These are phyloP conservation scores for Aspergillus sp. DNA, from an alignment of 2,329 filamentous ascomycete genomes.

Conservation along the genomic window DNA sequence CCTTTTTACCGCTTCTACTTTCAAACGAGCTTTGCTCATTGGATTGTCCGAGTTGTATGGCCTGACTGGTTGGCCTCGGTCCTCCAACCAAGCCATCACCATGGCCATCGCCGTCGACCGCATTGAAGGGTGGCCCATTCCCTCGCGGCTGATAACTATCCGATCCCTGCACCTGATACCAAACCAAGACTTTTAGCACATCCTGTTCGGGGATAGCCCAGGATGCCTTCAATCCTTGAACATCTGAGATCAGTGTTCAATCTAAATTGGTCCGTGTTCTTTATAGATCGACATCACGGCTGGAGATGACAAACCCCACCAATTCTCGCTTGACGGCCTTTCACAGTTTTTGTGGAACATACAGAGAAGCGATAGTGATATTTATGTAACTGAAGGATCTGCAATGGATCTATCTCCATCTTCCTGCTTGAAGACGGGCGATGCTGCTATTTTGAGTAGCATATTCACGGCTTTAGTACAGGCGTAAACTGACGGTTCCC, in stretches of 20 bases:
- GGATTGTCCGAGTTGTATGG: neutral
- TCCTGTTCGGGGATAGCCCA: neutral
- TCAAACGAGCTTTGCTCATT: neutral
- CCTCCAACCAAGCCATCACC: neutral
- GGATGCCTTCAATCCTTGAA: neutral
- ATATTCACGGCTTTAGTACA: neutral
- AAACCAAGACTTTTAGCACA: neutral
- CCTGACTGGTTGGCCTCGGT: neutral
- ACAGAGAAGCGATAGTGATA: neutral
- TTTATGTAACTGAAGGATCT: neutral
- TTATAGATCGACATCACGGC: conserved; percentile 4
- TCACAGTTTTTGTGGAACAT: neutral
- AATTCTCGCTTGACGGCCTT: neutral
- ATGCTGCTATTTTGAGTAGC: neutral
- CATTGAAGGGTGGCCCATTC: neutral
- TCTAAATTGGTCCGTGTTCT: neutral
- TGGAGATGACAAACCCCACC: neutral
- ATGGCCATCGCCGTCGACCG: neutral
- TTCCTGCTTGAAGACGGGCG: neutral
- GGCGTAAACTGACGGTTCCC: neutral
- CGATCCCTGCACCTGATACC: neutral
- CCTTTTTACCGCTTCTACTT: neutral
- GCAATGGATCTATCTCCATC: neutral
- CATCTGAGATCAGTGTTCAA: neutral
- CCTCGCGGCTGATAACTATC: neutral